Base-by-base conservation (phyloP, 1,284 basidiomycete species). In the Porodaedalea pini region DNA sequence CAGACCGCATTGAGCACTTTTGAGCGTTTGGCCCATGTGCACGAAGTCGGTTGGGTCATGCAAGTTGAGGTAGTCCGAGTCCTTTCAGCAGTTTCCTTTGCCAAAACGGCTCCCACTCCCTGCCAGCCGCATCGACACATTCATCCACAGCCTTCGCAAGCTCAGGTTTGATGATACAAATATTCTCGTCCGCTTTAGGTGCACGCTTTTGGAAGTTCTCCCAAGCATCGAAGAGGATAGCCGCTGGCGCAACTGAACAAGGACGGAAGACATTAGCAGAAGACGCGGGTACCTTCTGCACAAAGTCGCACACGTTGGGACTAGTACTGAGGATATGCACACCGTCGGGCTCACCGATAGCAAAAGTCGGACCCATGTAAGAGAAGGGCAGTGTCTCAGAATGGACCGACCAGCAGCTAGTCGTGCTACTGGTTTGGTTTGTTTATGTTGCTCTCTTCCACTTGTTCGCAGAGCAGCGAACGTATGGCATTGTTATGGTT, bases 1-100 rank as follows among this genome's bases (percentile, higher is more conserved):
- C 94, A 82, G 25, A 96, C 88, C 3, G 94, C 92, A 67, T 99
- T 98, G 44, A 99, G 76, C n/a, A 99, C 94, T 67, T n/a, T 96
- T 94, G 40, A 99, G 78, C 0, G 86, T 87, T 69, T 94, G 89
- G 0, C 93, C 92, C 88, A 96, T 95, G 39, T 84, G 79, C 37
- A 99, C 83, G 66, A 97, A 95, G 67, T 94, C 88, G 1, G 85
- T 87, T 0, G 95, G 89, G 69, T 98, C 92, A 71, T 94, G 91
- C 29, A 93, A 77, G 69, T 98, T 96, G 61, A 99, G 73, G 69
- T 95, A 99, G 85, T 1, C 97, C 97, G 65, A 97, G 98, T 66
- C 94, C 92, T 0, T 83, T 92, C 17, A 99, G 78, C 37, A 99
- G 76, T 49, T 83, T 81, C 57, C 88, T 84, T 70, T 99, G 96